A percentile compares a stretch with the other conserved stretches of the same genome.
phyloP scores from a whole-genome alignment of 2,329 filamentous ascomycete genomes.

The Xylariaceae sp. region DNA sequence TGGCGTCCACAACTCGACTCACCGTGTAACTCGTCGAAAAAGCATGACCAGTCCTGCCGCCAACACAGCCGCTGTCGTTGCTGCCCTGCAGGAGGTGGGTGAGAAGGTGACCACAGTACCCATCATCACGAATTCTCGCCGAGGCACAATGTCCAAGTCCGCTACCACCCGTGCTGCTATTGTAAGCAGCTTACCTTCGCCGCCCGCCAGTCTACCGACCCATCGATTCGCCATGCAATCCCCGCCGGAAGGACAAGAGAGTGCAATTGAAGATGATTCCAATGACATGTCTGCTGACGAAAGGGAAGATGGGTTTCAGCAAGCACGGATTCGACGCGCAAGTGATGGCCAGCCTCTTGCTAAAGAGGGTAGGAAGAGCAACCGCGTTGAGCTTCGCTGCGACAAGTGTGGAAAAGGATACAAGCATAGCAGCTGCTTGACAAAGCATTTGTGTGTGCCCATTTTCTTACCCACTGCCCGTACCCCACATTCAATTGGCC shows the following conservation, averaged over 20 bases:
- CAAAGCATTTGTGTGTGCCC: slow-evolving; percentile 98
- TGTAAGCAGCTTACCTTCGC: slow-evolving; percentile 54
- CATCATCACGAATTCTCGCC: slow-evolving; percentile 54
- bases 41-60: slow-evolving; percentile 73
- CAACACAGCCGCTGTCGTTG: slow-evolving; percentile 70
- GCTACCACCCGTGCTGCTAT: slow-evolving; percentile 48
- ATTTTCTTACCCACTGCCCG: slow-evolving; percentile 44
- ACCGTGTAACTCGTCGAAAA: slow-evolving; percentile 88
- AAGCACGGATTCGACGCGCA: slow-evolving; percentile 54
- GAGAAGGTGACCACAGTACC: slow-evolving; percentile 50
- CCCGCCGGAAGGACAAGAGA: slow-evolving; percentile 48
- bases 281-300: slow-evolving; percentile 54
- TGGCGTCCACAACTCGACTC: slow-evolving; percentile 69
- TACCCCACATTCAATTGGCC: slow-evolving; percentile 30
- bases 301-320: slow-evolving; percentile 42
- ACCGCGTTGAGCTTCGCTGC: slow-evolving; percentile 82
- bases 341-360: slow-evolving; percentile 81
- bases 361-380: slow-evolving; percentile 76
- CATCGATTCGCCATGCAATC: slow-evolving; percentile 47
- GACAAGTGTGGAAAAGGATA: slow-evolving; percentile 99
- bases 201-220: slow-evolving; percentile 63
- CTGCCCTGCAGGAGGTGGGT: slow-evolving; percentile 63
- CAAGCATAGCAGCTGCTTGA: slow-evolving; percentile 99
- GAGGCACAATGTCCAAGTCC: slow-evolving; percentile 64
- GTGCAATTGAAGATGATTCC: slow-evolving; percentile 64